Evolutionary conservation across 768 basidiomycete genomes (phyloP), one percentile per base, ranked within the genome.

Genomic region (Floccularia luteovirens): DNA sequence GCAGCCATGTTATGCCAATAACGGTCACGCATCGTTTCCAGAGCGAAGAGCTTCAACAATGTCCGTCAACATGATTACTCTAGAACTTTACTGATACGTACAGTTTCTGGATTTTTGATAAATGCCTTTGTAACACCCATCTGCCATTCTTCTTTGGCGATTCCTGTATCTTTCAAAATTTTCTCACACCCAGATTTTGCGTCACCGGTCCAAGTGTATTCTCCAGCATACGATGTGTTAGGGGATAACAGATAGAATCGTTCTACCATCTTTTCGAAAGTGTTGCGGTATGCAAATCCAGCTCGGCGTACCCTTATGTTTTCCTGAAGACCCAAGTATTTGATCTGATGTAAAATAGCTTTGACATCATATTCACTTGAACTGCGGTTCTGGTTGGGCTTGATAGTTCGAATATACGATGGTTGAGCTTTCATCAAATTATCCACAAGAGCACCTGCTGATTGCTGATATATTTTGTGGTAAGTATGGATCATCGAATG

Each of bases 1-100:
- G 66, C 77, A 0, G 96, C 96, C 96, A 99, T 99, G 61, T 97
- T 98, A 60, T 99, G 96, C 96, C 96, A 99, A 61, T 98, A 99
- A 39, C 88, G 80, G 58, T 99, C 96, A 38, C 96, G 82, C 90
- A 98, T 98, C 5, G 90, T 93, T 67, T 99, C 96, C 42, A 99
- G 67, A 10, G 94, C 96, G 58, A 99, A 99, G 16, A 99, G 77
- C 90, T 97, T 42, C 5, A 36, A 37, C 32, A 39, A 42, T 17
- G n/a, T 16, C 21, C 44, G 38, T 34, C 39, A 41, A n/a, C 35
- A 19, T 36, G 17, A n/a, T 34, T 43, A 23, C 24, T 35, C 4
- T 39, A 38, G 14, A 14, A 25, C 28, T 35, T 24, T 22, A 19
- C 35, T 42, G 35, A 24, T 31, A 56, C 79, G 47, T 58, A 93